A percentile compares a stretch with the other conserved stretches of the same genome.
Conservation (phyloP, 2,329 filamentous ascomycete species). For the Helicocarpus griseus region DNA sequence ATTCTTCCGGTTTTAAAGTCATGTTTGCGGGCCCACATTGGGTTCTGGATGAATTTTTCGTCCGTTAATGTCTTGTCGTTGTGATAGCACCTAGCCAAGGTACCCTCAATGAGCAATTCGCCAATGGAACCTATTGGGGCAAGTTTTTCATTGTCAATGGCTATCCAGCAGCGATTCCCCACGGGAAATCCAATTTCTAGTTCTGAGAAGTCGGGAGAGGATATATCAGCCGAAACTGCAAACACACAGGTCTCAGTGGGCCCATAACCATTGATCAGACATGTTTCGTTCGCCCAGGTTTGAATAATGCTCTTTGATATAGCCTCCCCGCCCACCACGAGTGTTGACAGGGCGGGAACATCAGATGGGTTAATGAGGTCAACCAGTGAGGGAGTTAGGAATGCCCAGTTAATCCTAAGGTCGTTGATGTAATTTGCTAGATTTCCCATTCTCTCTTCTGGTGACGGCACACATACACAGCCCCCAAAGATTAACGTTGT, state of each 20-base stretch:
- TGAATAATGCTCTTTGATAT: conserved; percentile 32
- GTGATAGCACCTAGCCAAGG: conserved; percentile 49
- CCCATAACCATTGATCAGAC: conserved; percentile 36
- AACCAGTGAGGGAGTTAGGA: conserved; percentile 52
- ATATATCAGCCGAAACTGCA: conserved; percentile 22
- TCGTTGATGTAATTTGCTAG: conserved; percentile 41
- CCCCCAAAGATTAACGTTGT: conserved; percentile 48
- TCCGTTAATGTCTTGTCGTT: conserved; percentile 45
- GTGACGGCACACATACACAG: conserved; percentile 49
- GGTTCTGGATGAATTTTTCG: conserved; percentile 45
- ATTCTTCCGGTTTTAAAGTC: conserved; percentile 6
- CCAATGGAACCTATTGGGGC: conserved; percentile 42
- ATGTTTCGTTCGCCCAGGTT: conserved; percentile 33
- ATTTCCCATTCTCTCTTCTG: conserved; percentile 41
- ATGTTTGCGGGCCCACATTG: conserved; percentile 13
- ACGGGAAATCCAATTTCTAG: conserved; percentile 27
- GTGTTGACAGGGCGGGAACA: conserved; percentile 35
- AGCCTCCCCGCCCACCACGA: conserved; percentile 39
- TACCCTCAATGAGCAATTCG: conserved; percentile 21
- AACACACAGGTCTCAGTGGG: conserved; percentile 33
- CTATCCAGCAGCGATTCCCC: conserved; percentile 29
- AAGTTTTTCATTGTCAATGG: conserved; percentile 30
- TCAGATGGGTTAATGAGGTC: conserved; percentile 34
- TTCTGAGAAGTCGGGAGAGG: conserved; percentile 20
- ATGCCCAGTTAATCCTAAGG: conserved; percentile 44